These are phyloP conservation scores for Naganishia albida DNA, from an alignment of 1,284 basidiomycete genomes.

Conservation along the genomic window DNA sequence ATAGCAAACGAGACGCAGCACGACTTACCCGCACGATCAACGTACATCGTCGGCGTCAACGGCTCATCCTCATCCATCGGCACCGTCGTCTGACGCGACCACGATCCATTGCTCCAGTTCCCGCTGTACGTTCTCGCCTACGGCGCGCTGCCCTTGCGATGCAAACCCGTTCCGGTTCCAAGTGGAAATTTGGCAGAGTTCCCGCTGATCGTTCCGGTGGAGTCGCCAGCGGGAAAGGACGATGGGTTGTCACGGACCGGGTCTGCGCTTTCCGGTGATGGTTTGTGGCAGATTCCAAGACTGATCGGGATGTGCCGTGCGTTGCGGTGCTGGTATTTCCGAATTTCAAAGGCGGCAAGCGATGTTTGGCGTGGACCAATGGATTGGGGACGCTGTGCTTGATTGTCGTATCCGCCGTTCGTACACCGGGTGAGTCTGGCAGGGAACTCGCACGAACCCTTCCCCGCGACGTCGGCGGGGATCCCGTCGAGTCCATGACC, in stretches of 20 bases:
- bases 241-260: slow-evolving; percentile 7
- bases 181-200: slow-evolving; percentile 17
- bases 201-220: slow-evolving; percentile 20
- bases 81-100: slow-evolving; percentile 18
- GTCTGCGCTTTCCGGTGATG: slow-evolving; percentile 15
- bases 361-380: slow-evolving; percentile 1
- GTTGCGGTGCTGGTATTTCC: slow-evolving; percentile 36
- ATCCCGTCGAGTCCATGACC: slow-evolving; percentile 5
- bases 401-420: slow-evolving; percentile 33
- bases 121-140: slow-evolving; percentile 41
- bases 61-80: slow-evolving; percentile 31
- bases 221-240: slow-evolving; percentile 15
- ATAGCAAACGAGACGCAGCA: neutral
- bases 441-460: neutral
- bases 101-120: slow-evolving; percentile 33
- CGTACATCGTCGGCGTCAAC: slow-evolving; percentile 42
- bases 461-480: slow-evolving; percentile 19
- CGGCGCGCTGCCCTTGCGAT: slow-evolving; percentile 51
- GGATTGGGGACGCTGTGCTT: slow-evolving; percentile 5
- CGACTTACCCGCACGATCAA: slow-evolving; percentile 28
- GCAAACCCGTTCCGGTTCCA: slow-evolving; percentile 40
- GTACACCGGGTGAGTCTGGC: slow-evolving; percentile 8
- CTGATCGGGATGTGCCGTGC: slow-evolving; percentile 36
- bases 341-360: slow-evolving; percentile 19
- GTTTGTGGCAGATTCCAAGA: slow-evolving; percentile 28